These are phyloP conservation scores for Mortierella claussenii DNA, from an alignment of 192 early-diverging fungal genomes.

Conservation along the genomic window DNA sequence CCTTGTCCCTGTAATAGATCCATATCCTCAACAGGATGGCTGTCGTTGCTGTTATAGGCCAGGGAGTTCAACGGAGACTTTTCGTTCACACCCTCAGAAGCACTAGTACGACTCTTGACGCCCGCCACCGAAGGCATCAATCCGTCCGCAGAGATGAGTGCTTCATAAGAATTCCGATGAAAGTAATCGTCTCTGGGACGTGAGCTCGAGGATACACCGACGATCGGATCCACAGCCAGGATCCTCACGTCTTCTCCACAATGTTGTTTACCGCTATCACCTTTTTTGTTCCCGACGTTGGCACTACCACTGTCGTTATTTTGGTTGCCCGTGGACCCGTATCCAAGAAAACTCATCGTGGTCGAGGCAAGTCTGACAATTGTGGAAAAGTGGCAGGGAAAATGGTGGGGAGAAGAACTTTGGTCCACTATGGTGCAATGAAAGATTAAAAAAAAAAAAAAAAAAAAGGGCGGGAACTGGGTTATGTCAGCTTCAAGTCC, in stretches of 20 bases:
- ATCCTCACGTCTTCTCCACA: neutral
- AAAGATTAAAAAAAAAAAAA: neutral
- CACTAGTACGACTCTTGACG: neutral
- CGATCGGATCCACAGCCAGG: neutral
- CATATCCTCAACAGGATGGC: neutral
- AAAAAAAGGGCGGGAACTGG: neutral
- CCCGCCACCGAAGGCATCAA: neutral
- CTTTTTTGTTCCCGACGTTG: too few relatives aligned
- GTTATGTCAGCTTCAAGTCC: too few relatives aligned
- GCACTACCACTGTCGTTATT: slow-evolving; percentile 1
- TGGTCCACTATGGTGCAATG: neutral
- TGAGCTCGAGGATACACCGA: slow-evolving; percentile 1
- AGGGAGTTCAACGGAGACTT: neutral
- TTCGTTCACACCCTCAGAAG: neutral
- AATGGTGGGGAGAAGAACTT: neutral
- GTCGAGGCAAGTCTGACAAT: neutral
- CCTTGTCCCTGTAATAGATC: neutral
- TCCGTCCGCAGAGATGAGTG: slow-evolving; percentile 1
- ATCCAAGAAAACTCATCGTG: slow-evolving; percentile 34
- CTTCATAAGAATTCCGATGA: neutral
- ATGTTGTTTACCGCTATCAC: neutral
- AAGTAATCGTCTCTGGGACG: neutral
- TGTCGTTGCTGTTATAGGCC: neutral
- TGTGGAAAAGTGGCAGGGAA: neutral
- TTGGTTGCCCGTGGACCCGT: slow-evolving; percentile 26